Evolutionary conservation across 2,329 filamentous ascomycete species (phyloP).

Genomic region (Paramyrothecium roridum): DNA sequence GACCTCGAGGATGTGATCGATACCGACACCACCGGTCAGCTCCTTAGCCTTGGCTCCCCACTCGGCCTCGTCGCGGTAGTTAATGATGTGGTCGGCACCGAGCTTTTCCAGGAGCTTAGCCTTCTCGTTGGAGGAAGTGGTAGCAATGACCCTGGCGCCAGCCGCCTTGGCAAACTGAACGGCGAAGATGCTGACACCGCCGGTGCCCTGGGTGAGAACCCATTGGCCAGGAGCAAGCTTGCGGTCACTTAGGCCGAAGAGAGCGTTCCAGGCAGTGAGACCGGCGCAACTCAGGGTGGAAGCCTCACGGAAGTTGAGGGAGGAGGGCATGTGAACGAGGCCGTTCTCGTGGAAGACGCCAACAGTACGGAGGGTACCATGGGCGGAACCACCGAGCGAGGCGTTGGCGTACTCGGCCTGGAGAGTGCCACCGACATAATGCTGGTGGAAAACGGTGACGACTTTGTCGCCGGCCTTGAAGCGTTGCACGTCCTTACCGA

Average conservation of each 20-base stretch:
- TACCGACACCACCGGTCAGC: slow-evolving; percentile 39
- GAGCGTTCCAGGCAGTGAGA: slow-evolving; percentile 63
- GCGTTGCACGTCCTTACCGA: slow-evolving; percentile 44
- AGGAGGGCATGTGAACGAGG: slow-evolving; percentile 59
- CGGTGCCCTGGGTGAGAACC: slow-evolving; percentile 69
- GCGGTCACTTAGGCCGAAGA: slow-evolving; percentile 51
- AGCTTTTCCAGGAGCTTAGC: slow-evolving; percentile 38
- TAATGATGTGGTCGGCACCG: slow-evolving; percentile 47
- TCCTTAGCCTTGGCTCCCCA: slow-evolving; percentile 43
- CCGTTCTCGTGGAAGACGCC: slow-evolving; percentile 66
- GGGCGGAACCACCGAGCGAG: slow-evolving; percentile 64
- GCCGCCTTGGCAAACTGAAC: slow-evolving; percentile 54
- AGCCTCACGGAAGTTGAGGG: slow-evolving; percentile 50
- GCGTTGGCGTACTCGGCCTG: slow-evolving; percentile 33
- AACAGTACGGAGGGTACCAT: slow-evolving; percentile 67
- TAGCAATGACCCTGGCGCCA: slow-evolving; percentile 46
- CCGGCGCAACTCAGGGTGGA: slow-evolving; percentile 59
- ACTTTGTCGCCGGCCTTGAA: slow-evolving; percentile 53
- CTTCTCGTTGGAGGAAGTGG: slow-evolving; percentile 44
- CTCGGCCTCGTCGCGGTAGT: slow-evolving; percentile 41
- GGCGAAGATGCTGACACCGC: slow-evolving; percentile 65
- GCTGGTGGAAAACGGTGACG: slow-evolving; percentile 60
- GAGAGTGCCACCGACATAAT: slow-evolving; percentile 44
- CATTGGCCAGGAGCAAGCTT: slow-evolving; percentile 49
- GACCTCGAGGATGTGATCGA: slow-evolving; percentile 47